phyloP scores from a whole-genome alignment of 2,329 filamentous ascomycete genomes.

The Penicillium sp. region DNA sequence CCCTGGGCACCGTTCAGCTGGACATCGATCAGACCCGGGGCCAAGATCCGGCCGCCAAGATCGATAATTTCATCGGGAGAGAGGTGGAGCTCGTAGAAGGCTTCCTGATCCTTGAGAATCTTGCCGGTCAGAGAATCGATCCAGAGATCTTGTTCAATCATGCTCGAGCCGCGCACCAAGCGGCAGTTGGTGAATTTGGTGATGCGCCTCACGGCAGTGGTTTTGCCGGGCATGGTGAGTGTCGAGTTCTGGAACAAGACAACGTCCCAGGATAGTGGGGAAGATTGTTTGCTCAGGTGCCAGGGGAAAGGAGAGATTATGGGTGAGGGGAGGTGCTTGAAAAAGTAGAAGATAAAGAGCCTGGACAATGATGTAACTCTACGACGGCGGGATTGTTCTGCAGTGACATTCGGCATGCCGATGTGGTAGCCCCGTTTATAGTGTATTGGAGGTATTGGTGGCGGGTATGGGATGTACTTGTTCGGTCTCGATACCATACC shows the following conservation, averaged over 20 bases:
- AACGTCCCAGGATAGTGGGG: too few species aligned
- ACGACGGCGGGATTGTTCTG: not conserved
- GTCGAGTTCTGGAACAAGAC: too few species aligned
- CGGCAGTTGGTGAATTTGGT: constrained; percentile 89
- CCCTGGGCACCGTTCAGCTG: constrained; percentile 91
- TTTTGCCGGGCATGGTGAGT: constrained; percentile 40
- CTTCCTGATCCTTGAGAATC: constrained; percentile 67
- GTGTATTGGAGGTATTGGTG: not conserved
- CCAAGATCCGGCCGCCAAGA: constrained; percentile 76
- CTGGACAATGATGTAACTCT: not conserved
- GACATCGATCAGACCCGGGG: constrained; percentile 83
- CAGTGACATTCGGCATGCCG: constrained; percentile 18
- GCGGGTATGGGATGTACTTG: constrained; percentile 1
- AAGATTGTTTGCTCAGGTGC: too few species aligned
- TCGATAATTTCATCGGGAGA: constrained; percentile 72
- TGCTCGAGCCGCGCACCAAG: constrained; percentile 63
- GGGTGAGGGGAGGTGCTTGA: too few species aligned
- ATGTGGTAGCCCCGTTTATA: constrained; percentile 23
- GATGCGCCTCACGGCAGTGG: constrained; percentile 50
- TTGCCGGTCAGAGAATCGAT: constrained; percentile 77
- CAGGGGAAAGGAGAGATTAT: too few species aligned
- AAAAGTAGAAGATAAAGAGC: not conserved
- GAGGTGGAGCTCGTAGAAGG: constrained; percentile 50
- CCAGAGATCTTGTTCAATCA: constrained; percentile 82
- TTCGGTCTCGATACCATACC: not conserved